Conservation (phyloP, 257 asterid genomes). For the Jacaranda copaia region DNA sequence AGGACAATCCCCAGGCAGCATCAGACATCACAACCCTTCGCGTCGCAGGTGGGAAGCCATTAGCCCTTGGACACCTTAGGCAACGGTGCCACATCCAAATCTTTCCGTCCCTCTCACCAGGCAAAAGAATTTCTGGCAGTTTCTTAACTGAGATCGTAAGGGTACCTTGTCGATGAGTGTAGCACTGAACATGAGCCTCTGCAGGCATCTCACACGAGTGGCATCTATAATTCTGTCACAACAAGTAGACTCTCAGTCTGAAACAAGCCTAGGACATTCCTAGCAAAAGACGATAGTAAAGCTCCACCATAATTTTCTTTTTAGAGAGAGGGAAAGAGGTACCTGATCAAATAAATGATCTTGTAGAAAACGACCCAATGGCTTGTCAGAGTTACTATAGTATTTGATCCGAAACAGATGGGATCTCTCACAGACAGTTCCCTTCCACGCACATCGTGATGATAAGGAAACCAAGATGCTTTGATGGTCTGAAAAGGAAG, state of each 20-base stretch:
- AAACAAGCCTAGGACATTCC: constrained; percentile 12
- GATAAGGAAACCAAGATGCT: constrained; percentile 94
- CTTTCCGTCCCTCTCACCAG: constrained; percentile 88
- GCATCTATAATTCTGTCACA: constrained; percentile 78
- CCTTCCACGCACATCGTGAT: constrained; percentile 93
- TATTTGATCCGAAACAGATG: constrained; percentile 91
- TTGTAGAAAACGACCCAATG: constrained; percentile 91
- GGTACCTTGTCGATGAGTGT: constrained; percentile 94
- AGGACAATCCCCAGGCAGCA: constrained; percentile 99
- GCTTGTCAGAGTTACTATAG: constrained; percentile 92
- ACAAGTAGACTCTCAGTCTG: constrained; percentile 31
- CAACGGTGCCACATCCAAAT: constrained; percentile 99
- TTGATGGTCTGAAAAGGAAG: constrained; percentile 89
- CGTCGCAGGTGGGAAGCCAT: constrained; percentile 96
- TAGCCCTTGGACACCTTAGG: constrained; percentile 79
- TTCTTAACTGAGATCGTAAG: constrained; percentile 93
- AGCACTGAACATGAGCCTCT: constrained; percentile 94
- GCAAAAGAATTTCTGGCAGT: constrained; percentile 71
- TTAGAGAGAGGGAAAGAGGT: constrained; percentile 38
- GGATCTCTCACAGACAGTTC: constrained; percentile 94
- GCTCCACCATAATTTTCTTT: constrained; percentile 4
- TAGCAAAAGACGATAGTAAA: neutral
- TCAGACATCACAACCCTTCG: constrained; percentile 95
- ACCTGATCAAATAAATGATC: constrained; percentile 95
- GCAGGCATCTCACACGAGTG: constrained; percentile 89